Conservation (phyloP, 192 early-diverging fungal species). For the Paraglomus brasilianum region DNA sequence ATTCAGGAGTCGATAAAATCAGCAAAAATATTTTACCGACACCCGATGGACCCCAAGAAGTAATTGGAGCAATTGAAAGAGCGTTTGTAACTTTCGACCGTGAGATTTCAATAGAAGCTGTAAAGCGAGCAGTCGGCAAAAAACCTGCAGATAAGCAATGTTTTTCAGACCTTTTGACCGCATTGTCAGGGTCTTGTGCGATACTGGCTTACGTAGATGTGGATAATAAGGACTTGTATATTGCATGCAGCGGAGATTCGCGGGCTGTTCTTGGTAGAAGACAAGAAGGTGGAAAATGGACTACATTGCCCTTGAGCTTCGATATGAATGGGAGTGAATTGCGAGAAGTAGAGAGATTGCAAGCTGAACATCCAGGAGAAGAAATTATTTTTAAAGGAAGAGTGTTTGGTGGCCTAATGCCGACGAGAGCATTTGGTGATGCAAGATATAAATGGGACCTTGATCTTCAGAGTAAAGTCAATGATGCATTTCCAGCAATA, state of each 20-base stretch:
- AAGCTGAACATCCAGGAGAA: slow-evolving; percentile 73
- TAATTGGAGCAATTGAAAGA: slow-evolving; percentile 41
- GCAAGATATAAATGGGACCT: slow-evolving; percentile 67
- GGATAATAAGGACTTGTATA: slow-evolving; percentile 45
- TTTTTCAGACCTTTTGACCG: slow-evolving; percentile 40
- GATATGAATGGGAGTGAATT: slow-evolving; percentile 62
- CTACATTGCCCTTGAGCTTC: slow-evolving; percentile 54
- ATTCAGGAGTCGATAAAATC: slow-evolving; percentile 27
- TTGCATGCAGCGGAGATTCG: slow-evolving; percentile 56
- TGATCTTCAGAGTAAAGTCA: slow-evolving; percentile 52
- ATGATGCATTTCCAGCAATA: slow-evolving; percentile 48
- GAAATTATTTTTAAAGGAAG: slow-evolving; percentile 58
- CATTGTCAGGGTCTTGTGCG: slow-evolving; percentile 54
- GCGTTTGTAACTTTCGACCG: slow-evolving; percentile 51
- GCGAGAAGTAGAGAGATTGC: slow-evolving; percentile 53
- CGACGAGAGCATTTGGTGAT: slow-evolving; percentile 67
- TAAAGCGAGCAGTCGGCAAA: slow-evolving; percentile 5
- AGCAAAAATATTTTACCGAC: slow-evolving; percentile 34
- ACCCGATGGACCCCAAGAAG: slow-evolving; percentile 4
- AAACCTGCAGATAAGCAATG: slow-evolving; percentile 32
- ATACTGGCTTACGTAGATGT: slow-evolving; percentile 53
- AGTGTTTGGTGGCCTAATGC: slow-evolving; percentile 59
- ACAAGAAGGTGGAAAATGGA: slow-evolving; percentile 40
- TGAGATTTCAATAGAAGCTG: slow-evolving; percentile 44
- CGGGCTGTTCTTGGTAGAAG: slow-evolving; percentile 48